Evolutionary conservation across 139 green algal genomes (phyloP), one percentile per base, ranked within the genome.

Genomic region (Protoeuglena noctilucae): DNA sequence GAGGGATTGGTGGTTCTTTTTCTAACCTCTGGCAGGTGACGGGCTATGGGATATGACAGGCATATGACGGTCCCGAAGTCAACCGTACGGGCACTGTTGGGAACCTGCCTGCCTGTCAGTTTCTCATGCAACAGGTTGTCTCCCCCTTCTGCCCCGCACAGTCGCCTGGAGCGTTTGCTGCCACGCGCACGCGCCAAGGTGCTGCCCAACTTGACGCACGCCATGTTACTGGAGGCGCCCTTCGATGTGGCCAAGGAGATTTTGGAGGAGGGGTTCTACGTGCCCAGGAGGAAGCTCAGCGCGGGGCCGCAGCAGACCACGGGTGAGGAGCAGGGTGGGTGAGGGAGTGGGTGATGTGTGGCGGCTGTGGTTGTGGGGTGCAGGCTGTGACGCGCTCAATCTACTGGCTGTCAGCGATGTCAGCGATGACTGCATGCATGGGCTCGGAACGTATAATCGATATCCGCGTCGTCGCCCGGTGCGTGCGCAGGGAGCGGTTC

Each of bases 231-330:
- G 63, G 75, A 94, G 63, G 69, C 63, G 0, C 73, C 74, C n/a
- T 56, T 91, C 7, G 64, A 87, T 49, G 57, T 95, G 47, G 54
- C 64, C 0, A 25, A 52, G 3, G 74, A 93, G 12, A 29, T 93
- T 53, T 39, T 82, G 56, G 71, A 86, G 48, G 65, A 85, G 60
- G 82, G 80, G 12, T 89, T 92, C 51, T 93, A 87, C 54, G 51
- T 76, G 1, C 49, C 25, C 3, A 25, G 58, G 23, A 58, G 78
- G 2, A 48, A 51, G 53, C 51, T 51, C 53, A 59, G 31, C 22
- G 46, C 51, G 24, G 6, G 12, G 28, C 30, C 30, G 28, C 51
- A n/a, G 28, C 21, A 22, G 30, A 3, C 23, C 23, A 29, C 5
- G 51, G 24, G 51, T 57, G 51, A 31, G 30, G 7, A 40, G n/a